Evolutionary conservation across 345 rosid genomes (phyloP), one percentile per base, ranked within the genome.

Genomic region (Lagerstroemia speciosa): DNA sequence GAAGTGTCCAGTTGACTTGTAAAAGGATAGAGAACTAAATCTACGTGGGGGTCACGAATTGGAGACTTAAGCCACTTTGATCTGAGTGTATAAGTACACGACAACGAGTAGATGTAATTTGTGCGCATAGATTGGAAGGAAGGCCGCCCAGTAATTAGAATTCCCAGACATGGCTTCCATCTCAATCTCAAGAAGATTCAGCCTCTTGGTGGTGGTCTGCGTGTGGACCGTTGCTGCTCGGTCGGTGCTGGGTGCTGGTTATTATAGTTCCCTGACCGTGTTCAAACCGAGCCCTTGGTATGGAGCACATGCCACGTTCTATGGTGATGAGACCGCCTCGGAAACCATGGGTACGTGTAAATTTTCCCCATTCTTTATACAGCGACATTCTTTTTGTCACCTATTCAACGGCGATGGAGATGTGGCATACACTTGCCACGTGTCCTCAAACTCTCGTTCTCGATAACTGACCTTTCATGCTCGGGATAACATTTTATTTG

Each of bases 221-320:
- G 50, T 69, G 32, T 68, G 76, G 16, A 60, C 78, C 48, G 64
- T 80, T 40, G 19, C 71, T 8, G 68, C 69, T 26, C 74, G 57
- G 58, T 24, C 78, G 6, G 55, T 19, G 5, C 67, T 45, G 0
- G 68, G 34, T 1, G 68, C 55, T n/a, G 78, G 73, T 50, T 76
- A 73, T 68, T 26, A 37, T 29, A 40, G 1, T 10, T 0, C 77
- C 0, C 67, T 48, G 0, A 33, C 62, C 62, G 71, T 65, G 15
- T 89, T 82, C 72, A 67, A 46, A 48, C 83, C 94, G 16, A 73
- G 84, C 48, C 74, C 73, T 66, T 86, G 89, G 93, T 48, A 66
- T 19, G 65, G 62, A 3, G 93, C 90, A 6, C 86, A 84, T 64
- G 93, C 90, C 62, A 88, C 93, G 57, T 86, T 88, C 65, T 88